Conservation (phyloP, 495 filamentous ascomycete species). For the Aspergillus wentii region DNA sequence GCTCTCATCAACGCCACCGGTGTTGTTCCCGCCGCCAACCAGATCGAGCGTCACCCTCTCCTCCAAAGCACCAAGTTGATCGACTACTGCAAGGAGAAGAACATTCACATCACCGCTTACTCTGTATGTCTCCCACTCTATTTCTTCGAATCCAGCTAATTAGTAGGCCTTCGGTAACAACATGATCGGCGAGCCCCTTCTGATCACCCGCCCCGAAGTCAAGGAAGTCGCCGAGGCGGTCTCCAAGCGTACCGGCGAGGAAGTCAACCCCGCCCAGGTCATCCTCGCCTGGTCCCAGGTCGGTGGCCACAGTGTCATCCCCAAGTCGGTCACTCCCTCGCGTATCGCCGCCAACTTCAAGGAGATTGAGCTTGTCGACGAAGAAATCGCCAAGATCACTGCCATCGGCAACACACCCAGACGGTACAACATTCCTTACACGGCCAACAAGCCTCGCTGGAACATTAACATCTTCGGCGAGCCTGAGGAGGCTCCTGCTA, state of each 20-base stretch:
- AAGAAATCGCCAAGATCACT: conserved; percentile 40
- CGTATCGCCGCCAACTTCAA: conserved; percentile 46
- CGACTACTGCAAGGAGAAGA: conserved; percentile 39
- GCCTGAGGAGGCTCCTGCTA: conserved; percentile 35
- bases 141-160: neutral
- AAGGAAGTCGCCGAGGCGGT: conserved; percentile 41
- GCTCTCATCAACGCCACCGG: conserved; percentile 45
- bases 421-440: conserved; percentile 45
- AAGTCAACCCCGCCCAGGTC: conserved; percentile 37
- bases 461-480: conserved; percentile 43
- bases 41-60: conserved; percentile 49
- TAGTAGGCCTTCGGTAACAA: conserved; percentile 46
- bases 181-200: conserved; percentile 34
- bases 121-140: conserved; percentile 23
- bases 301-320: conserved; percentile 45
- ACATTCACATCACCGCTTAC: conserved; percentile 46
- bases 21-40: conserved; percentile 44
- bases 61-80: conserved; percentile 41
- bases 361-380: conserved; percentile 40
- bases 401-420: conserved; percentile 35
- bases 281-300: conserved; percentile 46
- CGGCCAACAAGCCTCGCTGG: conserved; percentile 43
- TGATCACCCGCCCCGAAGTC: conserved; percentile 39
- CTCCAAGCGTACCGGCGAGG: conserved; percentile 31
- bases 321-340: conserved; percentile 44